Evolutionary conservation across 148 eudicot species (phyloP).

Genomic region (Rhododendron henanense): DNA sequence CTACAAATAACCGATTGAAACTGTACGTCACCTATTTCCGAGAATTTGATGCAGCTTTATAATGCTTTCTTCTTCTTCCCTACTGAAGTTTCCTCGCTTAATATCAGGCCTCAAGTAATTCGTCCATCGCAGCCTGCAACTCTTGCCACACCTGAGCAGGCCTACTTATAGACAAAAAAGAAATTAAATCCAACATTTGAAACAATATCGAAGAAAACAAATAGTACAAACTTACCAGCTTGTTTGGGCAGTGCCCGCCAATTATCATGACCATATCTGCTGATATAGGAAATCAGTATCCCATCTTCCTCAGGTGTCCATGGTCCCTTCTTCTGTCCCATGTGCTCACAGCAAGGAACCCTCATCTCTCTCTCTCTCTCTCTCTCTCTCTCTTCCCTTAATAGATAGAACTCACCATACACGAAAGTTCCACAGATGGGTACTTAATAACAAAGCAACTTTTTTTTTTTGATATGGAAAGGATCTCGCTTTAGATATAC

Average conservation of each 20-base stretch:
- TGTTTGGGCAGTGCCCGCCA: conserved; percentile 15
- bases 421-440: background rate
- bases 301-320: conserved; percentile 19
- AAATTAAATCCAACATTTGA: background rate
- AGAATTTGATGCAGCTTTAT: conserved; percentile 19
- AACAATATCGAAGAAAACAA: background rate
- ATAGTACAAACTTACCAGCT: conserved; percentile 1
- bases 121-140: conserved; percentile 24
- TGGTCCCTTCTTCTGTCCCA: conserved; percentile 18
- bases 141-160: conserved; percentile 19
- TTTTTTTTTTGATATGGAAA: background rate
- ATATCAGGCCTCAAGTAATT: conserved; percentile 26
- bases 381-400: background rate
- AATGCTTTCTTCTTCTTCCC: conserved; percentile 23
- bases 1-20: too few species aligned
- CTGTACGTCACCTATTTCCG: conserved; percentile 16
- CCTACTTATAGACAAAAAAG: background rate
- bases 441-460: background rate
- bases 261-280: conserved; percentile 2
- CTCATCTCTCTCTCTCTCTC: conserved; percentile 22
- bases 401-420: background rate
- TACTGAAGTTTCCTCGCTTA: conserved; percentile 25
- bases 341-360: conserved; percentile 19
- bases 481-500: background rate
- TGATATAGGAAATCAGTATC: conserved; percentile 7